Percentiles rank a stretch among this genome's conserved stretches.
phyloP scores from a whole-genome alignment of 495 filamentous ascomycete genomes.

The Echria macrotheca region DNA sequence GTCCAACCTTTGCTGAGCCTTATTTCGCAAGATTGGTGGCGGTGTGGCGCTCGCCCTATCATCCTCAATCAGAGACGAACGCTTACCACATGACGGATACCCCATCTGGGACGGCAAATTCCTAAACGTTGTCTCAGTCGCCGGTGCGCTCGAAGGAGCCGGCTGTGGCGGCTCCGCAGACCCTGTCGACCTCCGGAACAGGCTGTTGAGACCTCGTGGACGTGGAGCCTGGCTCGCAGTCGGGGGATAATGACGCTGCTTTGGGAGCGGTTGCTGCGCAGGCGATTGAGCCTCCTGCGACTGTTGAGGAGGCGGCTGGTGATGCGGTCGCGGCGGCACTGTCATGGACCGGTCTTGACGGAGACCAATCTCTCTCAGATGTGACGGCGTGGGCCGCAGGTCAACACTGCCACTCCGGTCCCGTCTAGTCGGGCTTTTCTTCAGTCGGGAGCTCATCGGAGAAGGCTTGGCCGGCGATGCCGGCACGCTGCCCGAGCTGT shows the following conservation, averaged over 20 bases:
- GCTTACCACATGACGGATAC: constrained; percentile 26
- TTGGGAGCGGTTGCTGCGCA: constrained; percentile 22
- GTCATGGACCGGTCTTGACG: constrained; percentile 24
- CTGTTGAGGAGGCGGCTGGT: constrained; percentile 14
- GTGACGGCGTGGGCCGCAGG: constrained; percentile 8
- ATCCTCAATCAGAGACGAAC: constrained; percentile 23
- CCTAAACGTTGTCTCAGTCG: constrained; percentile 31
- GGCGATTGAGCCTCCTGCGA: constrained; percentile 1
- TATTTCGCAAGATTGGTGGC: constrained; percentile 41
- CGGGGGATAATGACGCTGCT: constrained; percentile 42
- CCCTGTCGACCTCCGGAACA: constrained; percentile 36
- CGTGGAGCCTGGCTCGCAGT: constrained; percentile 34
- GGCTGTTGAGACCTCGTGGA: constrained; percentile 34
- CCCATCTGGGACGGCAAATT: constrained; percentile 20
- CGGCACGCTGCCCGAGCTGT: constrained; percentile 9
- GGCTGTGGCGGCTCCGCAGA: constrained; percentile 15
- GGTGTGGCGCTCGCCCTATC: constrained; percentile 37
- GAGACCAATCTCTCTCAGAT: constrained; percentile 11
- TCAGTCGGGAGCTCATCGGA: constrained; percentile 19
- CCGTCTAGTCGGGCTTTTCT: constrained; percentile 24
- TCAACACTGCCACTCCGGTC: constrained; percentile 39
- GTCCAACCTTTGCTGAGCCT: constrained; percentile 15
- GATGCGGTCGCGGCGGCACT: constrained; percentile 25
- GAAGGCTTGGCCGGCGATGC: constrained; percentile 17
- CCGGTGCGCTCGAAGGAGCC: constrained; percentile 26